Percentiles rank a stretch among this genome's conserved stretches.
Evolutionary conservation across 805 yeast genomes (phyloP).

Genomic region (Kockiozyma suomiensis): DNA sequence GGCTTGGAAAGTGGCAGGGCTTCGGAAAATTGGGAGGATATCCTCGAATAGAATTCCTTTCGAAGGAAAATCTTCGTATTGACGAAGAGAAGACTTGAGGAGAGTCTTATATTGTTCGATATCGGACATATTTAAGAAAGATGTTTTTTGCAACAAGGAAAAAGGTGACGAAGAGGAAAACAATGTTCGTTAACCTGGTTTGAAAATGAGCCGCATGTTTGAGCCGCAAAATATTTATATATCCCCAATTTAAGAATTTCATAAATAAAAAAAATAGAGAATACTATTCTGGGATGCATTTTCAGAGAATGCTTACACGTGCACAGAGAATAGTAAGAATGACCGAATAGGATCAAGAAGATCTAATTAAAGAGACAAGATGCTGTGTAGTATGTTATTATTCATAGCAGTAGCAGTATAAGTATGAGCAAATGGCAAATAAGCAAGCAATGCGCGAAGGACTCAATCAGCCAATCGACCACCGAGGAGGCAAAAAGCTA

Average conservation of each 20-base stretch:
- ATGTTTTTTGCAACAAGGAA: neutral
- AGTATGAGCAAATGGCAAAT: too few species aligned
- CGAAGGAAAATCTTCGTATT: constrained; percentile 91
- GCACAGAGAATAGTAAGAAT: too few species aligned
- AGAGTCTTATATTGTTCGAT: constrained; percentile 26
- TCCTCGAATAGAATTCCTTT: constrained; percentile 95
- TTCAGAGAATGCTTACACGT: neutral
- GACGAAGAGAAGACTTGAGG: constrained; percentile 45
- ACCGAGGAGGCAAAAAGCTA: too few species aligned
- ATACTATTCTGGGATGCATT: neutral
- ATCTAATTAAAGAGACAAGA: too few species aligned
- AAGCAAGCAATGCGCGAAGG: too few species aligned
- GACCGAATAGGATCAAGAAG: too few species aligned
- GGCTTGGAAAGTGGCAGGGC: constrained; percentile 78
- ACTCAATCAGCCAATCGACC: too few species aligned
- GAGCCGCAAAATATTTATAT: neutral
- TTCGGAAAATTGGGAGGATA: constrained; percentile 88
- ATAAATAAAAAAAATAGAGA: neutral
- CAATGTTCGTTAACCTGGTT: neutral
- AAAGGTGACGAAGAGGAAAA: neutral
- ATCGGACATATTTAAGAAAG: constrained; percentile 3
- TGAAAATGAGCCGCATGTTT: constrained; percentile 1
- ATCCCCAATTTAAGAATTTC: neutral
- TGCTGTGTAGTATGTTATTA: too few species aligned
- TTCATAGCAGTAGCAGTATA: too few species aligned